Evolutionary conservation across 225 moss, liverwort and hornwort species (phyloP).

Genomic region (Takakia lepidozioides): DNA sequence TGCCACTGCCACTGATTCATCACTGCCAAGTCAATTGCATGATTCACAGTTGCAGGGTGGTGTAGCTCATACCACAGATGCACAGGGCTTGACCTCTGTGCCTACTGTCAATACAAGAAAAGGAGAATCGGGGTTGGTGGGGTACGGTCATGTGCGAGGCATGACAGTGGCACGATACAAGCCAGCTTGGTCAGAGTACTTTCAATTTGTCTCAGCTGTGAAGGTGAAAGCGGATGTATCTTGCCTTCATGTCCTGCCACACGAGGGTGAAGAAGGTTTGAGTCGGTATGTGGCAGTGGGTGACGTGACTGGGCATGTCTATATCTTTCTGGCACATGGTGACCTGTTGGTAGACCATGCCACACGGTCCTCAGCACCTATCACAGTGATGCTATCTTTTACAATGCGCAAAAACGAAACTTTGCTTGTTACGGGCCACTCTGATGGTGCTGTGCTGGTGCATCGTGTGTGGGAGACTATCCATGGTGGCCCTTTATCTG

Average conservation of each 20-base stretch:
- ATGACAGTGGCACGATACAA: conserved; percentile 78
- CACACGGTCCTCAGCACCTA: conserved; percentile 64
- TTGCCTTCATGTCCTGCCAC: conserved; percentile 72
- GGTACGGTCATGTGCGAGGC: conserved; percentile 31
- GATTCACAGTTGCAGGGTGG: not conserved
- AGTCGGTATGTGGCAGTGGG: conserved; percentile 85
- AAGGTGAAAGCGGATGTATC: conserved; percentile 84
- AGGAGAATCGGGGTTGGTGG: conserved; percentile 8
- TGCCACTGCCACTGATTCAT: not conserved
- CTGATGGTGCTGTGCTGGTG: conserved; percentile 81
- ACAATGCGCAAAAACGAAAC: conserved; percentile 71
- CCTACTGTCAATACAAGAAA: conserved; percentile 3
- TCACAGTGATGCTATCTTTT: conserved; percentile 89
- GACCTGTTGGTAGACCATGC: conserved; percentile 66
- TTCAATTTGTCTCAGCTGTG: conserved; percentile 87
- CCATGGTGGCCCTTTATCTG: conserved; percentile 35
- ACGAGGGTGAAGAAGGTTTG: conserved; percentile 64
- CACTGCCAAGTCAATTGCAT: not conserved
- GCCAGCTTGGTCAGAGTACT: conserved; percentile 89
- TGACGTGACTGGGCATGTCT: conserved; percentile 63
- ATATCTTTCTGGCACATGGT: conserved; percentile 73
- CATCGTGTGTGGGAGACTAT: conserved; percentile 66
- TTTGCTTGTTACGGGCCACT: conserved; percentile 74
- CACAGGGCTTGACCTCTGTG: conserved; percentile 10
- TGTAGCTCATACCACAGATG: conserved; percentile 3